Conservation (phyloP, 2,329 filamentous ascomycete genomes). For the Alternaria triticimaculans region DNA sequence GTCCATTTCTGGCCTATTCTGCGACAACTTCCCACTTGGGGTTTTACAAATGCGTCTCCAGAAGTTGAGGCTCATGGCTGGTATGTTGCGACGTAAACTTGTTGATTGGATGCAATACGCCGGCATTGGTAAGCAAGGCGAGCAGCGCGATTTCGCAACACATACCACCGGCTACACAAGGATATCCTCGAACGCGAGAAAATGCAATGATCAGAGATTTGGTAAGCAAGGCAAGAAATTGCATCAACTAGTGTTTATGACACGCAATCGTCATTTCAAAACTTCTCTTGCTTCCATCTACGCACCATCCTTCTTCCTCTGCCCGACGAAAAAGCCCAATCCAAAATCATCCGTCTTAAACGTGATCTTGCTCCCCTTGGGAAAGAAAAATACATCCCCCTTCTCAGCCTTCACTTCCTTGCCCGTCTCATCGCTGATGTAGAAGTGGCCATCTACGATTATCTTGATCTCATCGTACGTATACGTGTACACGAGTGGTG, state of each 20-base stretch:
- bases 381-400: constrained; percentile 74
- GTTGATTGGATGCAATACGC: background rate
- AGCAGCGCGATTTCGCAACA: background rate
- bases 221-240: background rate
- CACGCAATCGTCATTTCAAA: background rate
- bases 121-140: background rate
- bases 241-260: background rate
- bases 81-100: background rate
- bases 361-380: constrained; percentile 69
- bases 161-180: background rate
- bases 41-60: background rate
- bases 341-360: constrained; percentile 69
- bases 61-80: background rate
- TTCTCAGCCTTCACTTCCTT: constrained; percentile 64
- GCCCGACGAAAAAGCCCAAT: constrained; percentile 63
- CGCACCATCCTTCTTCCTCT: constrained; percentile 44
- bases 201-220: background rate
- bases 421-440: constrained; percentile 68
- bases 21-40: background rate
- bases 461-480: constrained; percentile 78
- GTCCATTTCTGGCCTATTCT: background rate
- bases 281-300: background rate
- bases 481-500: constrained; percentile 71
- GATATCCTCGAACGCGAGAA: background rate
- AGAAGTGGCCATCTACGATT: constrained; percentile 71